Base-by-base conservation (phyloP, 495 filamentous ascomycete genomes). In the Usnea hakonensis region DNA sequence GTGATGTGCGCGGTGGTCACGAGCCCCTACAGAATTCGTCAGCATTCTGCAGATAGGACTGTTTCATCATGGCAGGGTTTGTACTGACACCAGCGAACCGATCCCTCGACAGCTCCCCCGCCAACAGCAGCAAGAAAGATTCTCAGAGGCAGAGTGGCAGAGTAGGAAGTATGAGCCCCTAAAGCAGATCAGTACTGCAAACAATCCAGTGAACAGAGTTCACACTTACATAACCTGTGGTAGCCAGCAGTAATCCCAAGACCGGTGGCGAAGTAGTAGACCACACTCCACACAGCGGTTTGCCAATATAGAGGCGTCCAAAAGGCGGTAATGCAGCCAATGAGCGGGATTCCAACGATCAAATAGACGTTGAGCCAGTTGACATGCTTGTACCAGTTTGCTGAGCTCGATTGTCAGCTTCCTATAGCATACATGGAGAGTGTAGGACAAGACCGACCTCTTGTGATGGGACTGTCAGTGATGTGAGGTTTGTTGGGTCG, bases 311-410 rank as follows among this genome's bases (percentile, higher is more conserved):
- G 74, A 33, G 90, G 88, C 30, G 90, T 89, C 89, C 89, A 97
- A 74, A 88, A 83, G 30, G 94, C 82, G 61, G 83, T 81, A 68
- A 95, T 75, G 69, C 86, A 78, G 57, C 95, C 95, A 60, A 84
- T 76, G 17, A 94, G 44, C 2, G 94, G 94, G 48, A 97, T 84
- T 64, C 87, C 81, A 70, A 97, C 77, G 74, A 99, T 96, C 74
- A 97, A 79, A 68, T 79, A 81, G 50, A 92, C 87, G 72, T 96
- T 93, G 33, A 95, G 77, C 91, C 94, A 97, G 81, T 97, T 92
- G 81, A 97, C 84, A 70, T 97, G 95, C 73, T 95, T 90, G 78
- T 93, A 87, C 91, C 91, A 97, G 79, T 99, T 99, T 65, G 79
- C 69, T 73, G 80, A 81, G 57, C 90, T 96, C 62, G 4, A 10